These are phyloP conservation scores for Rubia tinctorum DNA, from an alignment of 305 asterid genomes.

Conservation along the genomic window DNA sequence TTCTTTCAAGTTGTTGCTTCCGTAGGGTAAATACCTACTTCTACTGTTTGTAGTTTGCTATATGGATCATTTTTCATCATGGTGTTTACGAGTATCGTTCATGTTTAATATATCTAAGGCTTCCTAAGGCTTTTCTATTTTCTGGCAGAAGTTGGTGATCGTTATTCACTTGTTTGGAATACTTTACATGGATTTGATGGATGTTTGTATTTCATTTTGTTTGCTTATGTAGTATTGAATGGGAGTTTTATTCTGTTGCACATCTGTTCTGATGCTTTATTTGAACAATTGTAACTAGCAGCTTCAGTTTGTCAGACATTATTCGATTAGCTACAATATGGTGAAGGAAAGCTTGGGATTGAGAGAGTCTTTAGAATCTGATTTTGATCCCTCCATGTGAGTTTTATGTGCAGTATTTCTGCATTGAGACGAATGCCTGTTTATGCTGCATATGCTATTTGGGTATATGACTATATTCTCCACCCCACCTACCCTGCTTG, in stretches of 20 bases:
- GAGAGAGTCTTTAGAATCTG: slow-evolving; percentile 23
- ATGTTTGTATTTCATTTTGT: background rate
- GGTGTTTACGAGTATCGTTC: background rate
- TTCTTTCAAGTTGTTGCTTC: no score
- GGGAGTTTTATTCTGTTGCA: background rate
- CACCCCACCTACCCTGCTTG: no score
- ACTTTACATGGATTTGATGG: background rate
- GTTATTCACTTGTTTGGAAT: background rate
- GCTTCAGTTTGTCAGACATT: slow-evolving; percentile 73
- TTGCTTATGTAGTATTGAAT: background rate
- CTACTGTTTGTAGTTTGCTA: background rate
- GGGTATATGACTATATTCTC: no score
- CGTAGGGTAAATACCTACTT: no score
- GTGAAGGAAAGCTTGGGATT: slow-evolving; percentile 24
- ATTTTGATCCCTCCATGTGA: slow-evolving; percentile 39
- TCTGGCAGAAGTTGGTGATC: background rate
- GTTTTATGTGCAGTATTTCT: slow-evolving; percentile 19
- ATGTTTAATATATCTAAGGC: background rate
- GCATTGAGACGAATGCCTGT: background rate
- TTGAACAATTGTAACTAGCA: slow-evolving; percentile 31
- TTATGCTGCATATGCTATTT: background rate
- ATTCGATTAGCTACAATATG: slow-evolving; percentile 41
- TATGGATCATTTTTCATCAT: background rate
- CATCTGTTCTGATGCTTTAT: background rate
- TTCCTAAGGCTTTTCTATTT: background rate